Evolutionary conservation across 2,329 filamentous ascomycete genomes (phyloP), one percentile per base, ranked within the genome.

Genomic region (Exophiala dermatitidis): DNA sequence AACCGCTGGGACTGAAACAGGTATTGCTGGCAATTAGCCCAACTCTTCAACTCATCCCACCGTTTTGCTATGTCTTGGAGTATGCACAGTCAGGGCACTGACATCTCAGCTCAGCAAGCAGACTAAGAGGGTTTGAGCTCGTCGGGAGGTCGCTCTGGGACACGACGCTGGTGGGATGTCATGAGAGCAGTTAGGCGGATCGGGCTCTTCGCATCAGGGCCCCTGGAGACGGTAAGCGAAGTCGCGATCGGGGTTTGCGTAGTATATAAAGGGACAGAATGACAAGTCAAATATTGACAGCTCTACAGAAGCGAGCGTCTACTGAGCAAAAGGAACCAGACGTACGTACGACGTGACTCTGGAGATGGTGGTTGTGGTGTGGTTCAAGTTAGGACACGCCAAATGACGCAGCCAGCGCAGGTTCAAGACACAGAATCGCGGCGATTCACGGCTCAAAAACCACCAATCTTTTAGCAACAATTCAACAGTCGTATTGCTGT

Each of bases 71-170:
- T 4, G 6, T 34, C 32, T 28, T 30, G 5, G 37, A 29, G 26
- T 46, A 46, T 36, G 32, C 32, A 12, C 44, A 32, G 44, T 12
- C 4, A 10, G 8, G 12, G 32, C 28, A 29, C 10, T 19, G 19
- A 19, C 19, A 19, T 19, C 19, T 19, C 19, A 34, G 30, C 19
- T 5, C 38, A 10, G 30, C 8, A 34, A 30, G 28, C 3, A 32
- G n/a, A 7, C 45, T 46, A 52, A 38, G 52, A 48, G 12, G 53
- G 53, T 46, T 55, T 55, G 48, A 55, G 53, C 32, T 55, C 53
- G 53, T 52, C 53, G 31, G 53, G 53, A 40, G 48, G 53, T 37
- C 12, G 53, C 12, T 55, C 48, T 29, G 48, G 44, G 40, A 30
- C 41, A 36, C 48, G 31, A 28, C 34, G 42, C 37, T 43, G 45